Base-by-base conservation (phyloP, 2,329 filamentous ascomycete genomes). In the Cercospora sp. region DNA sequence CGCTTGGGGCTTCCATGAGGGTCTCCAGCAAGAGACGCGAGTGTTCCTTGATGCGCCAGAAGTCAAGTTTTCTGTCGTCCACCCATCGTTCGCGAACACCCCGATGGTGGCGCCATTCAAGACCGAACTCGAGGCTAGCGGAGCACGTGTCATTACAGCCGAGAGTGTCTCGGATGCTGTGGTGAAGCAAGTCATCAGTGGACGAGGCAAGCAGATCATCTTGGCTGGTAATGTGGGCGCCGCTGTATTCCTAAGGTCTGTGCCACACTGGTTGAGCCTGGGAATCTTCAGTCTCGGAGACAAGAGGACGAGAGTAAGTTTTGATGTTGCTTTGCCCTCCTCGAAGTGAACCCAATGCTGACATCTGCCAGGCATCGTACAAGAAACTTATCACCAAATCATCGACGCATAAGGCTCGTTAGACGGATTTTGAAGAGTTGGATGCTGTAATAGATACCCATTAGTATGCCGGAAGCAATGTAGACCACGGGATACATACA, bases 1-100 rank as follows among this genome's bases (percentile, higher is more conserved):
- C 26, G 83, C 84, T 0, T 75, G 87, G 51, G 79, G 82, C 3
- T 85, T 87, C 75, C 85, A 88, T 70, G 85, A 88, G 77, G 80
- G 77, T 37, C 74, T 83, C 3, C 75, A 73, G 0, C 76, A 79
- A 49, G 82, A 83, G 68, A 71, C 83, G 16, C 80, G 81, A 66
- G 77, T 80, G 66, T 77, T 80, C 45, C 79, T 82, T 74, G 75
- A 80, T 12, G 80, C 79, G 21, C 81, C 81, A 18, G 74, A 82
- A 67, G 79, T 83, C 74, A 80, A 80, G 68, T 81, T 80, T 8
- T 79, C 79, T 5, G 77, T 81, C 26, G 78, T 83, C 1, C 81
- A 82, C 71, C 82, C 82, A 2, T 76, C 75, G 26, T 83, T 79
- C 75, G 81, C 80, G 10, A 77, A 74, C 30, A 82, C 82, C 5